Conservation (phyloP, 176 grass and related monocot species). For the Oryza brachyantha region DNA sequence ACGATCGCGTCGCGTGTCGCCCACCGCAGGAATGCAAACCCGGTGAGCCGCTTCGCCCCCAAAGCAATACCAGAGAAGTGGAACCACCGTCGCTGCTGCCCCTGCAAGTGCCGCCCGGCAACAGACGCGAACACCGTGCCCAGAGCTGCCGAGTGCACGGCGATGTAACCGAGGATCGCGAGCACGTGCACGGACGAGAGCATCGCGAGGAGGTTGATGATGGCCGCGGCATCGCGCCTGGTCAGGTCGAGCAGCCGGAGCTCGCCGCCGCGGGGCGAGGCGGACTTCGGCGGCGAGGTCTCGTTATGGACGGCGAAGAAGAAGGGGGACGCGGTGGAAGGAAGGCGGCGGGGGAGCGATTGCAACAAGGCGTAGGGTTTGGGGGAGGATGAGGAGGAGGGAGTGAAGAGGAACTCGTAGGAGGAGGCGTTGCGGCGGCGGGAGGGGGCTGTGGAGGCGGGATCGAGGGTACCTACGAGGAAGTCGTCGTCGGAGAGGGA, state of each 20-base stretch:
- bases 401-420: slow-evolving; percentile 35
- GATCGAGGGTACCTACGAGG: slow-evolving; percentile 41
- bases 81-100: slow-evolving; percentile 40
- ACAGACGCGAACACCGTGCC: slow-evolving; percentile 65
- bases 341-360: slow-evolving; percentile 29
- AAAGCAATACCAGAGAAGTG: slow-evolving; percentile 32
- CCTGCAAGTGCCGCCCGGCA: slow-evolving; percentile 39
- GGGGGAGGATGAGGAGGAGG: slow-evolving; percentile 35
- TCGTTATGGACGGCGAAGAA: slow-evolving; percentile 47
- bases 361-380: slow-evolving; percentile 46
- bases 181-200: slow-evolving; percentile 70
- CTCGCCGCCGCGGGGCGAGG: slow-evolving; percentile 31
- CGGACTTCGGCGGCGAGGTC: slow-evolving; percentile 31
- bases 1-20: slow-evolving; percentile 67
- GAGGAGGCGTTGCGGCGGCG: slow-evolving; percentile 47
- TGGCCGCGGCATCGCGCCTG: slow-evolving; percentile 51
- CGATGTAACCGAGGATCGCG: slow-evolving; percentile 66
- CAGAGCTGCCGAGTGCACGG: slow-evolving; percentile 58
- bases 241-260: slow-evolving; percentile 57
- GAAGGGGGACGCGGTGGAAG: slow-evolving; percentile 49
- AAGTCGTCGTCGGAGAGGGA: slow-evolving; percentile 49
- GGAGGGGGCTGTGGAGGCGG: slow-evolving; percentile 35
- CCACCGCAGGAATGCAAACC: slow-evolving; percentile 78
- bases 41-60: slow-evolving; percentile 52
- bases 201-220: slow-evolving; percentile 65